Conservation (phyloP, 2,329 filamentous ascomycete species). For the Colletotrichum liriopes region DNA sequence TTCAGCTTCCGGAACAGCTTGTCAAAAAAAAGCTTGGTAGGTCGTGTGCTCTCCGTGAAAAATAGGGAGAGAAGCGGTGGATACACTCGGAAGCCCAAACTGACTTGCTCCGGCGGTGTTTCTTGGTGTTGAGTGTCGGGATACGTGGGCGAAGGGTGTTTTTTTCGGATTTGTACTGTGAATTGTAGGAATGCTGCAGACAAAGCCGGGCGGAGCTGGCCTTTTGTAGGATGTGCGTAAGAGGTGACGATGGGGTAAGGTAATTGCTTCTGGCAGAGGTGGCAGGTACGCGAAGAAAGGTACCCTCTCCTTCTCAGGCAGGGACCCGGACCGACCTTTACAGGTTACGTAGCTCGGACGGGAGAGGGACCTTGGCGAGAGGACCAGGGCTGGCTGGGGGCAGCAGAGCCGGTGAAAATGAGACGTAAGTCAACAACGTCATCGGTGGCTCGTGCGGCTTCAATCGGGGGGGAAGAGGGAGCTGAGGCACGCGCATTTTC, state of each 20-base stretch:
- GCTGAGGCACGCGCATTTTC: conserved; percentile 10
- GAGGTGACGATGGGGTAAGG: conserved; percentile 42
- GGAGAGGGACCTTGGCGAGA: conserved; percentile 28
- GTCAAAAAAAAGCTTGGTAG: conserved; percentile 11
- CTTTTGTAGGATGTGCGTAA: conserved; percentile 40
- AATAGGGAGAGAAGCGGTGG: not conserved
- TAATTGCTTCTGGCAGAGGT: conserved; percentile 31
- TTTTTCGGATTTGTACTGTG: conserved; percentile 19
- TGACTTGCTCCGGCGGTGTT: conserved; percentile 39
- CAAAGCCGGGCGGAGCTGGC: conserved; percentile 39
- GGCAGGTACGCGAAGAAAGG: conserved; percentile 28
- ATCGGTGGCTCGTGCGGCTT: conserved; percentile 43
- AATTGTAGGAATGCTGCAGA: conserved; percentile 20
- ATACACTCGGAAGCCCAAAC: conserved; percentile 41
- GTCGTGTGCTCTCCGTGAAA: conserved; percentile 31
- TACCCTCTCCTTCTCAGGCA: conserved; percentile 16
- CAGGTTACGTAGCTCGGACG: conserved; percentile 27
- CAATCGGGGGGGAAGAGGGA: conserved; percentile 8
- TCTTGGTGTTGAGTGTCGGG: not conserved
- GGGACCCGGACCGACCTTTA: conserved; percentile 9
- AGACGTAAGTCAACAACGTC: conserved; percentile 45
- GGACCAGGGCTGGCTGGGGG: conserved; percentile 18
- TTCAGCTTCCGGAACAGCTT: conserved; percentile 18
- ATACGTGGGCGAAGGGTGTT: not conserved
- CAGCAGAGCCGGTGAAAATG: conserved; percentile 19